Conservation (phyloP, 1,139 yeast species). For the Scheffersomyces titani region DNA sequence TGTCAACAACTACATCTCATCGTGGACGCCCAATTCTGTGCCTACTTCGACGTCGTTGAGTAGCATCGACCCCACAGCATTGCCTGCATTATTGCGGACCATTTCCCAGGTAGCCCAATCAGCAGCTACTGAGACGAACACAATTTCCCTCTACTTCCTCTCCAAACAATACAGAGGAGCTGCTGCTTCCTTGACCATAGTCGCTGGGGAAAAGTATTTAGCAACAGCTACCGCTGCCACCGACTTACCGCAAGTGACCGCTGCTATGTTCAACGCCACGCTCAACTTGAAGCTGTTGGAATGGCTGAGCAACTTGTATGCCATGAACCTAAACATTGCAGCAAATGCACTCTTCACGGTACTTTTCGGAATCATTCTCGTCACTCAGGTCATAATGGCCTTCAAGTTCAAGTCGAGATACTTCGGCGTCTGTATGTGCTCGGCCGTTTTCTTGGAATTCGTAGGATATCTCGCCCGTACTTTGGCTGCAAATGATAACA, state of each 20-base stretch:
- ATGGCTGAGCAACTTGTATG: conserved; percentile 26
- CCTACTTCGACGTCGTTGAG: conserved; percentile 19
- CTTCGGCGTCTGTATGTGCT: conserved; percentile 20
- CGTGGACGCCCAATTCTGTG: conserved; percentile 10
- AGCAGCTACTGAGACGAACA: conserved; percentile 14
- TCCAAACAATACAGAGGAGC: conserved; percentile 35
- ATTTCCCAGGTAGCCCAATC: conserved; percentile 8
- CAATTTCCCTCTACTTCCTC: conserved; percentile 14
- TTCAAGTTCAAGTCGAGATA: conserved; percentile 11
- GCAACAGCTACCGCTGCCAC: conserved; percentile 39
- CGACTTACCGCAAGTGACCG: conserved; percentile 14
- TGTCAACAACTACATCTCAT: neutral
- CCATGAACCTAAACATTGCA: conserved; percentile 20
- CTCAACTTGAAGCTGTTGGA: conserved; percentile 30
- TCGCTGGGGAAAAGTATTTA: conserved; percentile 28
- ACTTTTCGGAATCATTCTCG: conserved; percentile 23
- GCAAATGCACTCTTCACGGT: conserved; percentile 30
- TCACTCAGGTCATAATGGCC: conserved; percentile 6
- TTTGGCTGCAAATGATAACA: conserved; percentile 15
- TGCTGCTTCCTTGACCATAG: conserved; percentile 34
- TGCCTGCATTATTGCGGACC: conserved; percentile 8
- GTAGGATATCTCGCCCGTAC: conserved; percentile 27
- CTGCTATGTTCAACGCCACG: conserved; percentile 26
- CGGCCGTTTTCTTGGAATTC: conserved; percentile 19
- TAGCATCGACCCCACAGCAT: conserved; percentile 14